A percentile compares a stretch with the other conserved stretches of the same genome.
phyloP scores from a whole-genome alignment of 768 basidiomycete genomes.

The Mycena vitilis region DNA sequence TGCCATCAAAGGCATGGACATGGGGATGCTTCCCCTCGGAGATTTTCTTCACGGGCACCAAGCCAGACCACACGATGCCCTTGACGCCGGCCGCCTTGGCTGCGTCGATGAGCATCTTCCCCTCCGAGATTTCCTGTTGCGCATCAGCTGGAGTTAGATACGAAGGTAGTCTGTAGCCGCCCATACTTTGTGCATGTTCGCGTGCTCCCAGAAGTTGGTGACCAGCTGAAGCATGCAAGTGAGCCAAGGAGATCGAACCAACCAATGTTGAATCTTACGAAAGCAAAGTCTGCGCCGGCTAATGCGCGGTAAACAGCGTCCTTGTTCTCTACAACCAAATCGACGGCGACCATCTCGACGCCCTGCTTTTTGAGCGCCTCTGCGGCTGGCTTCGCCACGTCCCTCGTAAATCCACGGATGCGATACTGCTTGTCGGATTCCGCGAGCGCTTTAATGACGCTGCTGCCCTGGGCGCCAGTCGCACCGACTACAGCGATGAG shows the following conservation, averaged over 20 bases:
- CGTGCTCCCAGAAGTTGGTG: too few species aligned
- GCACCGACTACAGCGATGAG: slow-evolving; percentile 27
- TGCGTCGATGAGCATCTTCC: slow-evolving; percentile 1
- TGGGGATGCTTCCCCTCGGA: neutral
- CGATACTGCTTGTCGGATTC: slow-evolving; percentile 23
- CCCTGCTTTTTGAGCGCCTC: neutral
- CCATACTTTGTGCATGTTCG: too few species aligned
- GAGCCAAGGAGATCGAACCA: neutral
- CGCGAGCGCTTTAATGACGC: slow-evolving; percentile 24
- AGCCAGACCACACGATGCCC: slow-evolving; percentile 4
- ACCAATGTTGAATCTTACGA: neutral
- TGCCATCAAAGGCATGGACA: neutral
- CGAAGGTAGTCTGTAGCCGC: too few species aligned
- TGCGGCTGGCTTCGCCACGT: slow-evolving; percentile 11
- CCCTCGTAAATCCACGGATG: slow-evolving; percentile 18
- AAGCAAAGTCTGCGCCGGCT: neutral
- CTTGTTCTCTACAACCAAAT: neutral
- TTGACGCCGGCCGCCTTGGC: slow-evolving; percentile 1
- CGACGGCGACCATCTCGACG: neutral
- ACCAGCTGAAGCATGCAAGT: neutral
- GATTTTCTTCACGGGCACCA: neutral
- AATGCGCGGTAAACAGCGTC: neutral
- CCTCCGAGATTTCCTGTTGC: neutral
- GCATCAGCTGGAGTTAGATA: too few species aligned
- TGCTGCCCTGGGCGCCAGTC: slow-evolving; percentile 20